Evolutionary conservation across 169 alveolate genomes (phyloP), one percentile per base, ranked within the genome.

Genomic region (Plasmodium adleri): DNA sequence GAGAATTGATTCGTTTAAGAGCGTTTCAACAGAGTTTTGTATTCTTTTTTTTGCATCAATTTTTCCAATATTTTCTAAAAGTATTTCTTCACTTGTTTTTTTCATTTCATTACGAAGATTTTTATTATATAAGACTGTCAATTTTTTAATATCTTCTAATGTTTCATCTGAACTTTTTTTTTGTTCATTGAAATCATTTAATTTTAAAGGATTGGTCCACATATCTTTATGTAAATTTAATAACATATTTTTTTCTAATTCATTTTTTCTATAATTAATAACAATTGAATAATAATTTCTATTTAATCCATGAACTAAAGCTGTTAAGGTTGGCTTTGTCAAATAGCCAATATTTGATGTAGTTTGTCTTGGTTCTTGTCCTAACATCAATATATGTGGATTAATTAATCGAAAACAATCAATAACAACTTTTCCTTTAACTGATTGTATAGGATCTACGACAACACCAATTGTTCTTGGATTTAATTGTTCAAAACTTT

Each of bases 401-500:
- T 98, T 97, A 59, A 99, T 98, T 43, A 98, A 95, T 67, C 99
- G 95, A 95, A 99, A 99, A 83, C 99, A 99, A 96, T 99, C 99
- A 71, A 99, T 98, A 8, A 99, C 99, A 28, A 99, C 99, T 96
- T 99, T 99, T 59, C 99, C 98, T 93, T 95, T 97, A 6, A 99
- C 99, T 10, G 99, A 97, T 92, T 99, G 99, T 15, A 99, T 98
- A 12, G 99, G 99, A 89, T 99, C 99, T 32, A 99, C 98, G 73
- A 99, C 99, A 10, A 99, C 99, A 12, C 99, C 99, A 64, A 99
- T 99, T 0, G 99, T 99, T 68, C 99, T 95, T 15, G 96, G 98
- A 86, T 98, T 97, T 72, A 98, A 97, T 96, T 98, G 99, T 94
- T 99, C 99, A 92, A 98, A 98, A 89, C 99, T 97, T 94, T 97